phyloP scores from a whole-genome alignment of 169 alveolate species.

The Plasmodium blacklocki region DNA sequence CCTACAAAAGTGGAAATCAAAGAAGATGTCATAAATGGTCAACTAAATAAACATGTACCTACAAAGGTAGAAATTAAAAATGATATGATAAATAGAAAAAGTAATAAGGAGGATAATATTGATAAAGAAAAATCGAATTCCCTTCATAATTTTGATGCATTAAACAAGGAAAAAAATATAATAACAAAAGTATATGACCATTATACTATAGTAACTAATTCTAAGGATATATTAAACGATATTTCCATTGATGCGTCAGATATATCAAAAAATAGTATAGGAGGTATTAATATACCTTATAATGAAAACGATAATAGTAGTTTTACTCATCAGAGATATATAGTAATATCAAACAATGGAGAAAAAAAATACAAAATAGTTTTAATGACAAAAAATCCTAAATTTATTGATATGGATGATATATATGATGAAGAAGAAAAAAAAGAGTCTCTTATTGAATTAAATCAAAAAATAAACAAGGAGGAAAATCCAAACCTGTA shows the following conservation, averaged over 20 bases:
- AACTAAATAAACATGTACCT: no score
- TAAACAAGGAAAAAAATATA: background rate
- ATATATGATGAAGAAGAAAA: background rate
- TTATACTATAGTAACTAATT: slow-evolving; percentile 41
- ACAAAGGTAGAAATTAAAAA: no score
- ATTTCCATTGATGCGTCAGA: slow-evolving; percentile 57
- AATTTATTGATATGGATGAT: slow-evolving; percentile 18
- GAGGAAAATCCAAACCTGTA: slow-evolving; percentile 7
- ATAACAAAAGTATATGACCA: slow-evolving; percentile 21
- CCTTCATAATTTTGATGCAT: no score
- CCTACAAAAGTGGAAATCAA: no score
- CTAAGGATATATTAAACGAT: slow-evolving; percentile 34
- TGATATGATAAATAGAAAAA: background rate
- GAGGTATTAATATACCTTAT: slow-evolving; percentile 25
- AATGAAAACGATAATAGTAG: slow-evolving; percentile 12
- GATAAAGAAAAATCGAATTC: slow-evolving; percentile 1
- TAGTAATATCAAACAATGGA: slow-evolving; percentile 46
- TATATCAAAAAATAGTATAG: slow-evolving; percentile 40
- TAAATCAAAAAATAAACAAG: background rate
- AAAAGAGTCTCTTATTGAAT: background rate
- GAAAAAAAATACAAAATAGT: slow-evolving; percentile 41
- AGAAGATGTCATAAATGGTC: no score
- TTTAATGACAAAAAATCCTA: slow-evolving; percentile 61
- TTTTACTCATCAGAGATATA: slow-evolving; percentile 63
- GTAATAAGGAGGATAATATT: background rate